A percentile compares a stretch with the other conserved stretches of the same genome.
phyloP scores from a whole-genome alignment of 306 rosid genomes.

The Medicago ruthenica region DNA sequence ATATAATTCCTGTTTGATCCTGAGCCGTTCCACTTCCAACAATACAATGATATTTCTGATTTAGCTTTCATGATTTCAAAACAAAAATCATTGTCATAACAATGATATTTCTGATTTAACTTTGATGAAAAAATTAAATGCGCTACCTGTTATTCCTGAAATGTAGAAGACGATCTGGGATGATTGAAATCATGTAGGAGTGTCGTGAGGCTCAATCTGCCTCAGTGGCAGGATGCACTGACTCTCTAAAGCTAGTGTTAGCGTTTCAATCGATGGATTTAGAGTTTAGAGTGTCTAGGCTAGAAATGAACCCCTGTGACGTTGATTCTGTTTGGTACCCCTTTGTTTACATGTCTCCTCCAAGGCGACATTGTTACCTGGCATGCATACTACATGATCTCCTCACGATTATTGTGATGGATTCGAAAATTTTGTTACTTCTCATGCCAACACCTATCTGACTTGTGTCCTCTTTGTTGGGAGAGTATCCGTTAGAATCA shows the following conservation, averaged over 20 bases:
- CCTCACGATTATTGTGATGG: slow-evolving; percentile 24
- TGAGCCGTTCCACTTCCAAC: not conserved
- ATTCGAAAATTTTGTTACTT: slow-evolving; percentile 19
- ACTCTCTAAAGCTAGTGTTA: not conserved
- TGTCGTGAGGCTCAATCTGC: not conserved
- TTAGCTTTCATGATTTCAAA: too few relatives aligned
- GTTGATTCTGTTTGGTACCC: not conserved
- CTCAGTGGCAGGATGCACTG: not conserved
- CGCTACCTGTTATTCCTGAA: not conserved
- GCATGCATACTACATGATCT: not conserved
- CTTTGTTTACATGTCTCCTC: not conserved
- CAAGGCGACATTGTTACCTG: not conserved
- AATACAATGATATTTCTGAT: not conserved
- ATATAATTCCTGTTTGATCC: slow-evolving; percentile 1
- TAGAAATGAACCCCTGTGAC: slow-evolving; percentile 11
- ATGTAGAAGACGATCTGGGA: not conserved
- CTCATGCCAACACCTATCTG: not conserved
- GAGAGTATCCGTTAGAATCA: not conserved
- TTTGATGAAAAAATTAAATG: not conserved
- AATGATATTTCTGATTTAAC: not conserved
- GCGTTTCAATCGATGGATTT: not conserved
- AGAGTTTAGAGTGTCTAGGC: slow-evolving; percentile 7
- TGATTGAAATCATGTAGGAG: slow-evolving; percentile 13
- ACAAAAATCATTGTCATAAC: too few relatives aligned
- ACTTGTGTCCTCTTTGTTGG: not conserved